Percentiles rank a stretch among this genome's conserved stretches.
These are phyloP conservation scores for Blastocladiella emersonii DNA, from an alignment of 371 early-diverging fungal genomes.

Conservation along the genomic window DNA sequence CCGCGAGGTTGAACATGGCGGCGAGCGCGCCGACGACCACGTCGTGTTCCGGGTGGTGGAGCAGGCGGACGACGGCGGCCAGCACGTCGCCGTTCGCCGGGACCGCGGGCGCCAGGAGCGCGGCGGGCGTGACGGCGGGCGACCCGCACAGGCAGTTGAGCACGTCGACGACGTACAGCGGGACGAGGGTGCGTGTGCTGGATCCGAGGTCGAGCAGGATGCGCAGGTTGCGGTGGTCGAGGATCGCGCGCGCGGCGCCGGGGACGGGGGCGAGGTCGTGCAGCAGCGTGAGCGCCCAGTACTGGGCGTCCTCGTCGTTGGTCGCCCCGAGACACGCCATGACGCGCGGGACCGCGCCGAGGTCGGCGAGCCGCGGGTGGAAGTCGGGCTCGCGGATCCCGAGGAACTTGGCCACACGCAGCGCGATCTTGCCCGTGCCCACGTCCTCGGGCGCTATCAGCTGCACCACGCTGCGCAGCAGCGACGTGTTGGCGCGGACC, in stretches of 20 bases:
- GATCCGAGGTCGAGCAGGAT: neutral
- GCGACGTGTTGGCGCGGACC: neutral
- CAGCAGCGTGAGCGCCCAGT: neutral
- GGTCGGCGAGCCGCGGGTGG: neutral
- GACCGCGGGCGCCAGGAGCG: neutral
- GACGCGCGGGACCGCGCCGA: neutral
- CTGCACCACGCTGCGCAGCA: neutral
- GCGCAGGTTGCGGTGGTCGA: neutral
- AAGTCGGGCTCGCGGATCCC: neutral
- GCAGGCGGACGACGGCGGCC: neutral
- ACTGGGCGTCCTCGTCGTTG: slow-evolving; percentile 1
- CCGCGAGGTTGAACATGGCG: neutral
- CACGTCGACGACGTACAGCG: slow-evolving; percentile 2
- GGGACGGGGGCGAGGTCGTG: neutral
- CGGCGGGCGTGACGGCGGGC: neutral
- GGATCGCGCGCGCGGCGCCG: neutral
- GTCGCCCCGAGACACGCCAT: neutral
- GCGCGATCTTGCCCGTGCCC: neutral
- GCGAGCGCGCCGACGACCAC: neutral
- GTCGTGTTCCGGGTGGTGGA: neutral
- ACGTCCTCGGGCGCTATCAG: neutral
- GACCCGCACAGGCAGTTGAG: neutral
- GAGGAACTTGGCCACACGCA: neutral
- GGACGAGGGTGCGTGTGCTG: neutral
- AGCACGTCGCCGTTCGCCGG: neutral